Base-by-base conservation (phyloP, 1,284 basidiomycete species). In the Dichomitus squalens region DNA sequence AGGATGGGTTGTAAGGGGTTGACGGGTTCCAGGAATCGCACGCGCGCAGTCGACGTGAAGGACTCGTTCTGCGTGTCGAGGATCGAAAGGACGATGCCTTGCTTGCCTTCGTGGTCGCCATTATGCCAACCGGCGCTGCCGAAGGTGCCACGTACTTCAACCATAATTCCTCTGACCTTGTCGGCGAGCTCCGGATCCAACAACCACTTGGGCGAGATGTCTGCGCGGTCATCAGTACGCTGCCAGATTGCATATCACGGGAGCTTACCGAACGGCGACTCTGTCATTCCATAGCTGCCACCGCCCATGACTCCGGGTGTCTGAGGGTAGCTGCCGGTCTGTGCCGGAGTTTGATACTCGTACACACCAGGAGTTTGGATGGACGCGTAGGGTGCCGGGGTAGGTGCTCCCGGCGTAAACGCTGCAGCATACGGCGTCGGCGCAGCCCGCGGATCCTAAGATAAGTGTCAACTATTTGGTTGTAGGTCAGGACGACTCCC, bases 51-150 rank as follows among this genome's bases (percentile, higher is more conserved):
- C 18, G 68, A 63, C n/a, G 62, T 49, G 61, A 66, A 68, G 9
- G 64, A 56, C 25, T 75, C 73, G 50, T 69, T 70, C 5, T 66
- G 59, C 0, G 75, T 69, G 60, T 72, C 67, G 59, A 77, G 71
- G 16, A 78, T 68, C 34, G 68, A 70, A 36, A 71, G 66, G 23
- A 82, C 72, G 48, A 75, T 70, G 55, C 83, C 87, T 33, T 73
- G 67, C 49, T 73, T 73, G 25, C 74, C 75, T 60, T 90, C 84
- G 64, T 78, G 78, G 34, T 82, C 77, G 36, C 86, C 86, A 29
- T 76, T 72, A 49, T 82, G 76, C 74, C 86, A 90, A 23, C 64
- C 64, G 7, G 38, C 44, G 41, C 58, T 61, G 44, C n/a, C 68
- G 23, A 75, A 74, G 0, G 85, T 83, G 16, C 79, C 79, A 1